A percentile compares a stretch with the other conserved stretches of the same genome.
phyloP scores from a whole-genome alignment of 371 early-diverging fungal genomes.

The Circinella minor region DNA sequence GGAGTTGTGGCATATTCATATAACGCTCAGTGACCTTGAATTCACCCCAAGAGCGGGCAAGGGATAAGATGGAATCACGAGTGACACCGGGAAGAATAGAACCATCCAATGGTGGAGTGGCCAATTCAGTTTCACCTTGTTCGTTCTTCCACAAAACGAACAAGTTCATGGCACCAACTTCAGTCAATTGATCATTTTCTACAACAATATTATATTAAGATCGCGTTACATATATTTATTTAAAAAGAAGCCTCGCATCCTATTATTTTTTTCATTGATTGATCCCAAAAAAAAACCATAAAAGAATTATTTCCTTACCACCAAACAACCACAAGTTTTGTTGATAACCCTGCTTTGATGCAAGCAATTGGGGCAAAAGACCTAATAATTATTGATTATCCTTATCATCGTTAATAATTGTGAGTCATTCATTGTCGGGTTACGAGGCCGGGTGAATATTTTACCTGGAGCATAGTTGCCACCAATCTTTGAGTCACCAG shows the following conservation, averaged over 20 bases:
- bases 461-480: slow-evolving; percentile 76
- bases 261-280: no score
- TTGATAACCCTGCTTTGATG: slow-evolving; percentile 83
- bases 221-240: no score
- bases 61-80: slow-evolving; percentile 89
- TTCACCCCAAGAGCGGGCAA: slow-evolving; percentile 86
- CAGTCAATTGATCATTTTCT: slow-evolving; percentile 84
- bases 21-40: slow-evolving; percentile 90
- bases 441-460: background rate
- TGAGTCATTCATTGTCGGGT: background rate
- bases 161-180: slow-evolving; percentile 97
- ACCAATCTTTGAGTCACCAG: slow-evolving; percentile 93
- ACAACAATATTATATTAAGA: background rate
- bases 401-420: no score
- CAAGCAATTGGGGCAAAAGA: slow-evolving; percentile 88
- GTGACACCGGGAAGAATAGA: slow-evolving; percentile 97
- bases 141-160: slow-evolving; percentile 87
- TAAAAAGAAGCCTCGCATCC: no score
- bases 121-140: slow-evolving; percentile 79
- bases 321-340: slow-evolving; percentile 97
- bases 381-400: slow-evolving; percentile 27
- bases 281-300: no score
- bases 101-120: slow-evolving; percentile 95
- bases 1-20: slow-evolving; percentile 85
- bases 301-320: slow-evolving; percentile 14